Conservation (phyloP, 2,329 filamentous ascomycete genomes). For the Aspergillus nomiae region DNA sequence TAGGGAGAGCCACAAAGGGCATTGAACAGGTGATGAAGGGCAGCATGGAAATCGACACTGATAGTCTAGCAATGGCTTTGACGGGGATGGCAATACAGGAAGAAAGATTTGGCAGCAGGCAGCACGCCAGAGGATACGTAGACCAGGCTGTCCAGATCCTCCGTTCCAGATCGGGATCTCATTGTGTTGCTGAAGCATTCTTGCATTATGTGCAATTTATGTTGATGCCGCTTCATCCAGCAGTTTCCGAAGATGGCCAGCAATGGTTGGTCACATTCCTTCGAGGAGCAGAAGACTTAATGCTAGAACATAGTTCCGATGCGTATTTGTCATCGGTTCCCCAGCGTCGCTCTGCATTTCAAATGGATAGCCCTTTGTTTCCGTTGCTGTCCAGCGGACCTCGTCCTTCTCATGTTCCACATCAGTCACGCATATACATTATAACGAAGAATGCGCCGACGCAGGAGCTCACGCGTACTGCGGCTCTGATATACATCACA, state of each 20-base stretch:
- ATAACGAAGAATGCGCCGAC: conserved; percentile 31
- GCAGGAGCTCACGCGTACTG: conserved; percentile 39
- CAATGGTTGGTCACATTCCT: conserved; percentile 39
- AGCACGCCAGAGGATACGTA: conserved; percentile 29
- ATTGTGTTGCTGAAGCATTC: conserved; percentile 28
- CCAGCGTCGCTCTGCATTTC: conserved; percentile 33
- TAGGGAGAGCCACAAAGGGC: conserved; percentile 27
- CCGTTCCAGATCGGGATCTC: conserved; percentile 29
- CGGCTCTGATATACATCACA: conserved; percentile 43
- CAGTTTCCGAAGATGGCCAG: conserved; percentile 22
- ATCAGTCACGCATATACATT: conserved; percentile 39
- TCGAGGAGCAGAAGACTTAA: conserved; percentile 36
- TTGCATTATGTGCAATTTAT: conserved; percentile 39
- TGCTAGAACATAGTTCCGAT: conserved; percentile 30
- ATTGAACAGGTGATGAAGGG: conserved; percentile 31
- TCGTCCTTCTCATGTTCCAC: conserved; percentile 40
- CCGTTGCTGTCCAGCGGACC: conserved; percentile 45
- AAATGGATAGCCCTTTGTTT: conserved; percentile 42
- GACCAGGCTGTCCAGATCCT: conserved; percentile 36
- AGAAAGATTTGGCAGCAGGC: conserved; percentile 39
- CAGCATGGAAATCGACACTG: conserved; percentile 23
- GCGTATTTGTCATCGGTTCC: conserved; percentile 32
- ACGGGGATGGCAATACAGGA: conserved; percentile 41
- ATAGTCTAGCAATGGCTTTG: conserved; percentile 36
- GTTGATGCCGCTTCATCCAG: conserved; percentile 25